Percentiles rank a stretch among this genome's conserved stretches.
phyloP scores from a whole-genome alignment of 1,139 yeast species.

The Candida pseudoviswanathii region DNA sequence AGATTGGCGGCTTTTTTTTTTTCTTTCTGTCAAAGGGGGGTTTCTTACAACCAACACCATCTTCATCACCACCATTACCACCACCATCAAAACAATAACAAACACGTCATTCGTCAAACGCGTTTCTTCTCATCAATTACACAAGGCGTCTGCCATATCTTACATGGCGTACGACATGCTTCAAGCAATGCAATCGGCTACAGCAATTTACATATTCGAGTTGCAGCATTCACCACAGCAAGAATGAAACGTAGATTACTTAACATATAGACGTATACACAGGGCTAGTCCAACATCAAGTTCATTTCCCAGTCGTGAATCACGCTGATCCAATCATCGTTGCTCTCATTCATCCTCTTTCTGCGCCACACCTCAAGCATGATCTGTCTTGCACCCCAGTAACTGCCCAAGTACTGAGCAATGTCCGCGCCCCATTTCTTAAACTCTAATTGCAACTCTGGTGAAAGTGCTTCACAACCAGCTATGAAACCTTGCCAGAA shows the following conservation, averaged over 20 bases:
- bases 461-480: constrained; percentile 76
- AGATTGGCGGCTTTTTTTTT: no score
- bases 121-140: not conserved
- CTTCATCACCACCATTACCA: no score
- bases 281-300: constrained; percentile 60
- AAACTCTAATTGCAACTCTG: constrained; percentile 62
- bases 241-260: not conserved
- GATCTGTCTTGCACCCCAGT: constrained; percentile 83
- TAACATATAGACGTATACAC: not conserved
- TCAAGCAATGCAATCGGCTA: no score
- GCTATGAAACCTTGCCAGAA: constrained; percentile 92
- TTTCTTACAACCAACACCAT: no score
- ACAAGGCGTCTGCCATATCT: no score
- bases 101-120: not conserved
- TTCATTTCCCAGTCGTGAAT: constrained; percentile 85
- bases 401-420: constrained; percentile 75
- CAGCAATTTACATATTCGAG: no score
- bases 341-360: constrained; percentile 56
- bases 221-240: not conserved
- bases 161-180: not conserved
- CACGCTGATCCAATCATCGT: constrained; percentile 78
- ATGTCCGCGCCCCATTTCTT: constrained; percentile 82
- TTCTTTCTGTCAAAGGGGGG: no score
- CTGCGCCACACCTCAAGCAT: constrained; percentile 89
- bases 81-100: no score